A percentile compares a stretch with the other conserved stretches of the same genome.
These are phyloP conservation scores for Pseudogymnoascus sp. DNA, from an alignment of 2,329 filamentous ascomycete genomes.

Conservation along the genomic window DNA sequence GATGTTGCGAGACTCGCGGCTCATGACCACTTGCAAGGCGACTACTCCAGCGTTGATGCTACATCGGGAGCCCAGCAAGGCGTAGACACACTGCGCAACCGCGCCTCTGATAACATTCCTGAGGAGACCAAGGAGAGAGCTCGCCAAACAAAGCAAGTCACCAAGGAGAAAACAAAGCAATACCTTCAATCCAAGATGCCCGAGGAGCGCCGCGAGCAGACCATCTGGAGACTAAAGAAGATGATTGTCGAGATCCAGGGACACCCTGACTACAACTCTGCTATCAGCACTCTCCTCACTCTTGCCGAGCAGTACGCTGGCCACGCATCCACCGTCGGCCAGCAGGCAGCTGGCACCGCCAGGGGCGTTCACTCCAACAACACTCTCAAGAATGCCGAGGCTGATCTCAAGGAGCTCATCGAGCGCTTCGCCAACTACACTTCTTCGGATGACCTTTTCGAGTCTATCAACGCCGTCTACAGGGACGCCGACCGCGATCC, in stretches of 20 bases:
- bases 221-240: slow-evolving; percentile 91
- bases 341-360: slow-evolving; percentile 60
- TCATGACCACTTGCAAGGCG: slow-evolving; percentile 39
- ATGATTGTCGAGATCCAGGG: slow-evolving; percentile 96
- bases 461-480: slow-evolving; percentile 80
- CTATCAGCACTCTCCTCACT: slow-evolving; percentile 78
- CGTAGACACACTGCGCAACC: slow-evolving; percentile 42
- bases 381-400: slow-evolving; percentile 63
- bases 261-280: slow-evolving; percentile 85
- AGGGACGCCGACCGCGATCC: slow-evolving; percentile 77
- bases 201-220: slow-evolving; percentile 85
- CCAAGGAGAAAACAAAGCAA: slow-evolving; percentile 49
- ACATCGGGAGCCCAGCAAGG: slow-evolving; percentile 36
- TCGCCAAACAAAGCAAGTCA: slow-evolving; percentile 42
- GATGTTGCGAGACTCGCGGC: slow-evolving; percentile 44
- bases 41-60: slow-evolving; percentile 44
- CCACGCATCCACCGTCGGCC: slow-evolving; percentile 60
- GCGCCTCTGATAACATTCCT: slow-evolving; percentile 55
- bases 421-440: slow-evolving; percentile 96
- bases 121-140: slow-evolving; percentile 48
- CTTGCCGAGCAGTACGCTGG: slow-evolving; percentile 79
- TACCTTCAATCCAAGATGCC: slow-evolving; percentile 86
- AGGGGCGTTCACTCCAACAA: slow-evolving; percentile 63
- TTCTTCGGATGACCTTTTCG: slow-evolving; percentile 78
- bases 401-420: slow-evolving; percentile 76